Conservation (phyloP, 2,329 filamentous ascomycete species). For the Xylaria sp. region DNA sequence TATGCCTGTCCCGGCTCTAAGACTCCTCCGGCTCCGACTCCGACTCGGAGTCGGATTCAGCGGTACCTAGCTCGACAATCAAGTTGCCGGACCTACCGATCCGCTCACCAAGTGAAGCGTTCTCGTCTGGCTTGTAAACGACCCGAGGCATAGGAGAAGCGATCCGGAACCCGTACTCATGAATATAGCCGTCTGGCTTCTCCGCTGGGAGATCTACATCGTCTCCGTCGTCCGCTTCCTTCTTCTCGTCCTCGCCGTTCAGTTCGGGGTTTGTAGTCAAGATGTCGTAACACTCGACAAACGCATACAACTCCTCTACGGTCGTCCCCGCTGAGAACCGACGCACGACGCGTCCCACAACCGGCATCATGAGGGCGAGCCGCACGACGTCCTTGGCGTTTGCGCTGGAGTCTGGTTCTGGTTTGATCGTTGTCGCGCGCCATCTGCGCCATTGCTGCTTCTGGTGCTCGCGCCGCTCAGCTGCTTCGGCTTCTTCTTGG, state of each 20-base stretch:
- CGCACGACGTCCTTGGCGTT: slow-evolving; percentile 75
- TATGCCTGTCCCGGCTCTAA: not conserved
- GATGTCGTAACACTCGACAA: slow-evolving; percentile 88
- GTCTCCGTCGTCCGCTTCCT: slow-evolving; percentile 40
- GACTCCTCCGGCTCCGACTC: slow-evolving; percentile 28
- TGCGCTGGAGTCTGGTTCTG: slow-evolving; percentile 69
- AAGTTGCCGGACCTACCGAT: slow-evolving; percentile 88
- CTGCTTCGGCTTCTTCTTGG: slow-evolving; percentile 69
- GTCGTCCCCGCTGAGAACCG: slow-evolving; percentile 75
- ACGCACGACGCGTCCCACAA: slow-evolving; percentile 79
- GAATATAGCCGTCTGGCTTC: slow-evolving; percentile 74
- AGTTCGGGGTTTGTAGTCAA: slow-evolving; percentile 51
- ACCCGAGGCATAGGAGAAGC: slow-evolving; percentile 86
- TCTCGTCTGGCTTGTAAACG: slow-evolving; percentile 76
- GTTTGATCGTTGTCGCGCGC: slow-evolving; percentile 73
- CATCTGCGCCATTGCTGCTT: slow-evolving; percentile 79
- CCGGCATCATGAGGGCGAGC: slow-evolving; percentile 72
- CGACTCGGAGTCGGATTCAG: slow-evolving; percentile 57
- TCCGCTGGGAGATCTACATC: slow-evolving; percentile 48
- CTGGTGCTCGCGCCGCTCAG: slow-evolving; percentile 58
- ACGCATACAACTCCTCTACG: slow-evolving; percentile 92
- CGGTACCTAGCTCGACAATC: slow-evolving; percentile 73
- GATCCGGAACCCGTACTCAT: slow-evolving; percentile 86
- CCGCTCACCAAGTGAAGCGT: slow-evolving; percentile 73
- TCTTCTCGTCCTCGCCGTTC: slow-evolving; percentile 44